These are phyloP conservation scores for Vachellia collinsii DNA, from an alignment of 306 rosid species.

Conservation along the genomic window DNA sequence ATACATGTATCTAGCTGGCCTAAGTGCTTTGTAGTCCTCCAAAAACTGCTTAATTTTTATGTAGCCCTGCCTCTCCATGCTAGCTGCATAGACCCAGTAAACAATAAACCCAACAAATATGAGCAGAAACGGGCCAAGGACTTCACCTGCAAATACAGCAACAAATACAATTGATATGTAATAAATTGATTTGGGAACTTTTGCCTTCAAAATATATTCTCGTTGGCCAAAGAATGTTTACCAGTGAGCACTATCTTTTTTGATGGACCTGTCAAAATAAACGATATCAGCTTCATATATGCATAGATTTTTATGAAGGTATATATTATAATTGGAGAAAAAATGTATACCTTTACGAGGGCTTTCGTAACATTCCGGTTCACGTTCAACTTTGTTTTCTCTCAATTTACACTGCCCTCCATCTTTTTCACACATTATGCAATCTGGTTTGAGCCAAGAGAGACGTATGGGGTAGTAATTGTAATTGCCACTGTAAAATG, in stretches of 20 bases:
- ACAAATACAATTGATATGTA: neutral
- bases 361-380: neutral
- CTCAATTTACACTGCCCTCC: conserved; percentile 20
- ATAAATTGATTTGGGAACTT: neutral
- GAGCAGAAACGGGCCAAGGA: conserved; percentile 28
- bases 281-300: too few species aligned
- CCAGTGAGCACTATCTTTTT: conserved; percentile 1
- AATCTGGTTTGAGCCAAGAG: conserved; percentile 25
- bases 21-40: conserved; percentile 17
- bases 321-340: neutral
- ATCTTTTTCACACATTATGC: conserved; percentile 8
- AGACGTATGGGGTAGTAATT: neutral
- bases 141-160: conserved; percentile 15
- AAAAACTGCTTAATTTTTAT: conserved; percentile 30
- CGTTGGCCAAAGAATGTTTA: conserved; percentile 3
- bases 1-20: conserved; percentile 38
- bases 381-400: neutral
- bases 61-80: conserved; percentile 2
- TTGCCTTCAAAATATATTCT: neutral
- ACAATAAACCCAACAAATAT: neutral
- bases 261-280: neutral
- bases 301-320: too few species aligned
- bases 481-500: neutral
- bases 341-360: conserved; percentile 2
- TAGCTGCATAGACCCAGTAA: conserved; percentile 11